Evolutionary conservation across 2,329 filamentous ascomycete genomes (phyloP).

Genomic region (Pezicula rhizophila): DNA sequence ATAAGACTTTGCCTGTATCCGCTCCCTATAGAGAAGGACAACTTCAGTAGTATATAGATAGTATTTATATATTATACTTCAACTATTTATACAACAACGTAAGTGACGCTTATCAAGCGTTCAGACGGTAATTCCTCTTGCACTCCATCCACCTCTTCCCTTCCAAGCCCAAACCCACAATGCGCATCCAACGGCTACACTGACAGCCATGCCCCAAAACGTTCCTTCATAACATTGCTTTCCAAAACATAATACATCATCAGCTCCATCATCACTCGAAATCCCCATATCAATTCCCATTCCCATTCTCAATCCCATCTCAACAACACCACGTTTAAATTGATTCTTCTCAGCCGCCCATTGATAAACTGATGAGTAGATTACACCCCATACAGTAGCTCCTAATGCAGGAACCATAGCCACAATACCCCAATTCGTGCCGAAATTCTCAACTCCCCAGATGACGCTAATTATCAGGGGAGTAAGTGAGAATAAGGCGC

Average conservation of each 20-base stretch:
- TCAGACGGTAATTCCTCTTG: conserved; percentile 65
- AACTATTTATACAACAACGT: background rate
- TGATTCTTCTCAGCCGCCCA: conserved; percentile 46
- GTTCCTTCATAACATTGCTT: conserved; percentile 71
- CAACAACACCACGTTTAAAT: conserved; percentile 28
- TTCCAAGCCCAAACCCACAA: conserved; percentile 74
- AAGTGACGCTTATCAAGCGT: background rate
- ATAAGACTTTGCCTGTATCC: too few species aligned
- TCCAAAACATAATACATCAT: conserved; percentile 70
- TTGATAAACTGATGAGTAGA: conserved; percentile 83
- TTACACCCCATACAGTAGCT: conserved; percentile 80
- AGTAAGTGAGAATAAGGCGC: conserved; percentile 80
- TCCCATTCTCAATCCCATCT: conserved; percentile 14
- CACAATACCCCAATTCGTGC: conserved; percentile 94
- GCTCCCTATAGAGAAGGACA: too few species aligned
- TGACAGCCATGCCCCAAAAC: conserved; percentile 81
- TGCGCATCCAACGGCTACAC: conserved; percentile 70
- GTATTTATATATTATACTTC: too few species aligned
- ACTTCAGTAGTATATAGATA: too few species aligned
- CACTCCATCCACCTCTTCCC: conserved; percentile 68
- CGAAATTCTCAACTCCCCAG: conserved; percentile 98
- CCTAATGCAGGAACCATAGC: conserved; percentile 86
- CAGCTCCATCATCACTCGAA: conserved; percentile 23
- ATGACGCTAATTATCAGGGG: conserved; percentile 95
- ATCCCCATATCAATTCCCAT: too few species aligned